Evolutionary conservation across 352 stramenopile genomes (phyloP), one percentile per base, ranked within the genome.

Genomic region (Hyaloperonospora brassicae): DNA sequence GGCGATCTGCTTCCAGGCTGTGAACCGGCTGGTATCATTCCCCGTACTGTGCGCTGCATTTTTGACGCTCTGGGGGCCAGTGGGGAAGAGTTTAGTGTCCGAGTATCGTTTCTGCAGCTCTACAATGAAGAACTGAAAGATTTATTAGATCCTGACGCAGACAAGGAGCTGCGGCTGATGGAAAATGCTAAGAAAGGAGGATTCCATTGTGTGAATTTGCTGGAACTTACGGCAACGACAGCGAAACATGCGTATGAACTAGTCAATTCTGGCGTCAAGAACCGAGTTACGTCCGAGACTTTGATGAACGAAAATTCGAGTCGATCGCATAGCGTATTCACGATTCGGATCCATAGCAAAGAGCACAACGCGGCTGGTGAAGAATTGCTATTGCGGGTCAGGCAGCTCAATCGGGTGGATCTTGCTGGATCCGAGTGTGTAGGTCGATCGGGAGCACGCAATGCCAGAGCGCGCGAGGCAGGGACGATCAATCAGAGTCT

Each of bases 91-190:
- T 97, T 95, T 61, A 93, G 76, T 41, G 93, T 99, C 42, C 93
- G 88, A 25, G 91, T 98, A 23, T 98, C 89, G 36, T 99, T 98
- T 66, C 73, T 99, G 50, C 95, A 99, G 79, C 87, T 99, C 46
- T 99, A 99, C 81, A 99, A 99, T 57, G 97, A 99, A 73, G 95
- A 98, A 53, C 72, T 98, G 51, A 97, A 94, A 57, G 93, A 98
- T 62, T 68, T 98, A 42, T 74, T 98, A 8, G 77, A 96, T 53
- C 82, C 87, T 8, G 94, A 66, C 27, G 78, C 77, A 14, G 87
- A 89, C 47, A 56, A 67, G 40, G 94, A 94, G 72, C 2, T 44
- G 39, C n/a, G 39, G 10, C 39, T 44, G 5, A 44, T 23, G 39
- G 13, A 44, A 44, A 6, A 44, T 21, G 91, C 94, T 27, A 86